These are phyloP conservation scores for Thermomyces lanuginosus DNA, from an alignment of 2,329 filamentous ascomycete species.

Conservation along the genomic window DNA sequence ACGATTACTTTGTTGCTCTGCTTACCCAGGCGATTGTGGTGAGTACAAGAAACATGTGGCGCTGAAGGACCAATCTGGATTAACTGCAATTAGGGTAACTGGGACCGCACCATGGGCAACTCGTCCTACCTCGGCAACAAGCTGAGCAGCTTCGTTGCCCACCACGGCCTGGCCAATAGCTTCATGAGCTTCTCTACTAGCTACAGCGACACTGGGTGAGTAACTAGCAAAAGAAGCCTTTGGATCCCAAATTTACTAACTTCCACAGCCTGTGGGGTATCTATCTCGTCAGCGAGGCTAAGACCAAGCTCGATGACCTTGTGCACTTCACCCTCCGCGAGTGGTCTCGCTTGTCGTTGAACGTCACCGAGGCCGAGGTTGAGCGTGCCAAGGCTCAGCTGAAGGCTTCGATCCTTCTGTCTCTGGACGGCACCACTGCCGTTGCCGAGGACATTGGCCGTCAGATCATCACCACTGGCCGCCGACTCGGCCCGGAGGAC, in stretches of 20 bases:
- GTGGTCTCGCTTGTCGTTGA: constrained; percentile 87
- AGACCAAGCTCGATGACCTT: constrained; percentile 77
- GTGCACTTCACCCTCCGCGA: constrained; percentile 97
- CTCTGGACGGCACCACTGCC: constrained; percentile 91
- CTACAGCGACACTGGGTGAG: constrained; percentile 97
- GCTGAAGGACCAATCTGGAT: background rate
- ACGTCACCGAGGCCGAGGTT: constrained; percentile 75
- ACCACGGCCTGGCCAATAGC: constrained; percentile 93
- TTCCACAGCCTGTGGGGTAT: constrained; percentile 83
- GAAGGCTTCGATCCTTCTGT: constrained; percentile 94
- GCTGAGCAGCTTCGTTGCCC: constrained; percentile 85
- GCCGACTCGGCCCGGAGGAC: constrained; percentile 78
- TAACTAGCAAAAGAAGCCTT: constrained; percentile 7
- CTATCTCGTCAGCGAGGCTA: constrained; percentile 87
- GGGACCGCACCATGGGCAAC: constrained; percentile 97
- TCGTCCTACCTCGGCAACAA: constrained; percentile 96
- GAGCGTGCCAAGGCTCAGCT: constrained; percentile 98
- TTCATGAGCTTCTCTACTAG: constrained; percentile 99
- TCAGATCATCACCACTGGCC: constrained; percentile 94
- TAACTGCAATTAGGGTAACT: constrained; percentile 50
- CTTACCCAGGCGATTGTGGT: constrained; percentile 89
- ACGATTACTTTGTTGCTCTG: constrained; percentile 96
- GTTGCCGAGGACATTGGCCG: constrained; percentile 96
- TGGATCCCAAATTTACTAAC: constrained; percentile 12
- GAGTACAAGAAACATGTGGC: background rate